These are phyloP conservation scores for Colletotrichum cordylinicola DNA, from an alignment of 2,329 filamentous ascomycete genomes.

Conservation along the genomic window DNA sequence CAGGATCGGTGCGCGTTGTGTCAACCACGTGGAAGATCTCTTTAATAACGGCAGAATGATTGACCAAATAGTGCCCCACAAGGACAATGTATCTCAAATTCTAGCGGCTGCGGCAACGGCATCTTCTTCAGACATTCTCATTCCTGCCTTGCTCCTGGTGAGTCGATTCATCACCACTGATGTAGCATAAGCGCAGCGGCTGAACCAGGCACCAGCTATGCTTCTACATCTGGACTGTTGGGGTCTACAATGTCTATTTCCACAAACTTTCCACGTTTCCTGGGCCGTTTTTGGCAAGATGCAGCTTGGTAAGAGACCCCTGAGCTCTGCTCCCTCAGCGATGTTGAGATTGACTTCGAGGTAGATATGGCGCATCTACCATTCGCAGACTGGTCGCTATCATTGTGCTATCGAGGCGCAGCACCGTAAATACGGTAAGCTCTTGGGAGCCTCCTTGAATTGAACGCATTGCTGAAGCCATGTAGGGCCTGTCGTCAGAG, in stretches of 20 bases:
- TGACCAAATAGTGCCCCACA: no score
- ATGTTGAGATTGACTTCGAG: background rate
- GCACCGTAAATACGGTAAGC: slow-evolving; percentile 6
- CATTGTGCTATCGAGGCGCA: slow-evolving; percentile 29
- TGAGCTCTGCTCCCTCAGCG: background rate
- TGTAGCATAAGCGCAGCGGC: no score
- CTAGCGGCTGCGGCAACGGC: no score
- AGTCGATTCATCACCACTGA: no score
- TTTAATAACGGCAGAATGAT: no score
- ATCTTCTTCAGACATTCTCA: no score
- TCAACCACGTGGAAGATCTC: no score
- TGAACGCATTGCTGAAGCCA: background rate
- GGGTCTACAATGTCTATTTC: background rate
- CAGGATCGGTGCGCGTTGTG: no score
- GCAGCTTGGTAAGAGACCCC: background rate
- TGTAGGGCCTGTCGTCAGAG: slow-evolving; percentile 49
- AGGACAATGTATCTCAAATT: no score
- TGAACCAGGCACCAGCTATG: background rate
- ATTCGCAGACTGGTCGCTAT: slow-evolving; percentile 29
- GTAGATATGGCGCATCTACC: slow-evolving; percentile 38
- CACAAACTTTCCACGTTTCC: background rate
- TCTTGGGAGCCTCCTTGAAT: background rate
- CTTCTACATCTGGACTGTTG: background rate
- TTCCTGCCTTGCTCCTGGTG: no score
- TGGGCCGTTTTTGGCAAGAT: background rate